Evolutionary conservation across 768 basidiomycete genomes (phyloP).

Genomic region (Lactarius hengduanensis): DNA sequence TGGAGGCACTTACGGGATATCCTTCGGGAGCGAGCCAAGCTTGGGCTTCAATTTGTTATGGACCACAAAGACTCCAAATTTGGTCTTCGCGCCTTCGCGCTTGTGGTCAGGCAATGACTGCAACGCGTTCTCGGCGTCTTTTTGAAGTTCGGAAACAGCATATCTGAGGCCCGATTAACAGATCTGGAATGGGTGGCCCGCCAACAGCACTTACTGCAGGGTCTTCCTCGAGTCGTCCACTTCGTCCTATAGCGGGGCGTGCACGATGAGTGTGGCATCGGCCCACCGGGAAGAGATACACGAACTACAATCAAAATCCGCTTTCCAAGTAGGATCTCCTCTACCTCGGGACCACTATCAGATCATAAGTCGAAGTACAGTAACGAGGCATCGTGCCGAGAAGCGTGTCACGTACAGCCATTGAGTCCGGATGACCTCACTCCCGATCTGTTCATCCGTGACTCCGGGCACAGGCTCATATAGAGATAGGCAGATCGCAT

Average conservation of each 20-base stretch:
- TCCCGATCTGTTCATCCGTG: conserved; percentile 70
- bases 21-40: conserved; percentile 65
- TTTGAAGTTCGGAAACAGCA: conserved; percentile 83
- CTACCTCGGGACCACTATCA: conserved; percentile 59
- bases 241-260: conserved; percentile 57
- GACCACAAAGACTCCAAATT: conserved; percentile 92
- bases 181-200: conserved; percentile 3
- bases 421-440: conserved; percentile 90
- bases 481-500: conserved; percentile 93
- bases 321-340: conserved; percentile 73
- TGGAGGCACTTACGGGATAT: conserved; percentile 52
- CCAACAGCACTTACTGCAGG: conserved; percentile 57
- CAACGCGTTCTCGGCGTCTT: conserved; percentile 79
- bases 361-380: conserved; percentile 3
- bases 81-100: conserved; percentile 64
- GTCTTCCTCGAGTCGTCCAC: conserved; percentile 89
- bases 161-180: conserved; percentile 52
- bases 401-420: conserved; percentile 60
- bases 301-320: conserved; percentile 80
- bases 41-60: conserved; percentile 93
- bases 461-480: conserved; percentile 87
- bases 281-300: conserved; percentile 22
- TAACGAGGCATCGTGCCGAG: conserved; percentile 1
- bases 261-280: conserved; percentile 26
- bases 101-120: conserved; percentile 65